Percentiles rank a stretch among this genome's conserved stretches.
Evolutionary conservation across 208 protist genomes (phyloP).

Genomic region (Acanthamoeba healyi): DNA sequence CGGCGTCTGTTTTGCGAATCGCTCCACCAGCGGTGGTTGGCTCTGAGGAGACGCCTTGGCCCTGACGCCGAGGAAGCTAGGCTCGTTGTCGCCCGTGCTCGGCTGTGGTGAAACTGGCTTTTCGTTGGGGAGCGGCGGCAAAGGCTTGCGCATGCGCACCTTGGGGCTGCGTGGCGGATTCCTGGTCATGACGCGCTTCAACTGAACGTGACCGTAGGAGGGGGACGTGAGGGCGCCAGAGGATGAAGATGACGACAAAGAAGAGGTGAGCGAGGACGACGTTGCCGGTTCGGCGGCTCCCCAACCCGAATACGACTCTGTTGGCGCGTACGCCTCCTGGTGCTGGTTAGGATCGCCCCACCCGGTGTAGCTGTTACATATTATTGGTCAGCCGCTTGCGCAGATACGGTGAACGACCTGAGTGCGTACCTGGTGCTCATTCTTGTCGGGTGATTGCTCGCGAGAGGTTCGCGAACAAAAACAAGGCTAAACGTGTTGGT

Average conservation of each 20-base stretch:
- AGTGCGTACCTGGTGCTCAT: not conserved
- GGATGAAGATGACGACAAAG: not conserved
- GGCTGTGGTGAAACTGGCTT: not conserved
- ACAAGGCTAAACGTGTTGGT: too few relatives aligned
- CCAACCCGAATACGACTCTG: not conserved
- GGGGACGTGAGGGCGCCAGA: not conserved
- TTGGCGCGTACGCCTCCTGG: not conserved
- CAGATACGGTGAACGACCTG: not conserved
- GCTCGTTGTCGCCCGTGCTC: not conserved
- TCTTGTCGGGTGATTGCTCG: too few relatives aligned
- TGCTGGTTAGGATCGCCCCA: conserved; percentile 2
- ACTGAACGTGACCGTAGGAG: not conserved
- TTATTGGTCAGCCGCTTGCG: not conserved
- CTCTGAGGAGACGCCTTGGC: too few relatives aligned
- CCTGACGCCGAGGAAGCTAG: not conserved
- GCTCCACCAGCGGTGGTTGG: conserved; percentile 19
- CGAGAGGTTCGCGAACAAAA: too few relatives aligned
- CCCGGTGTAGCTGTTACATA: not conserved
- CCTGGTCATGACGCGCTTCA: not conserved
- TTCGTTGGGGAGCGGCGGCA: not conserved
- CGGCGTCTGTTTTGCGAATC: not conserved
- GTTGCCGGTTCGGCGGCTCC: conserved; percentile 1
- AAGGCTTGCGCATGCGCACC: conserved; percentile 29
- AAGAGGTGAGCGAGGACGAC: not conserved
- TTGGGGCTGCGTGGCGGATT: conserved; percentile 8